Conservation (phyloP, 2,329 filamentous ascomycete genomes). For the Ramularia collo-cygni region DNA sequence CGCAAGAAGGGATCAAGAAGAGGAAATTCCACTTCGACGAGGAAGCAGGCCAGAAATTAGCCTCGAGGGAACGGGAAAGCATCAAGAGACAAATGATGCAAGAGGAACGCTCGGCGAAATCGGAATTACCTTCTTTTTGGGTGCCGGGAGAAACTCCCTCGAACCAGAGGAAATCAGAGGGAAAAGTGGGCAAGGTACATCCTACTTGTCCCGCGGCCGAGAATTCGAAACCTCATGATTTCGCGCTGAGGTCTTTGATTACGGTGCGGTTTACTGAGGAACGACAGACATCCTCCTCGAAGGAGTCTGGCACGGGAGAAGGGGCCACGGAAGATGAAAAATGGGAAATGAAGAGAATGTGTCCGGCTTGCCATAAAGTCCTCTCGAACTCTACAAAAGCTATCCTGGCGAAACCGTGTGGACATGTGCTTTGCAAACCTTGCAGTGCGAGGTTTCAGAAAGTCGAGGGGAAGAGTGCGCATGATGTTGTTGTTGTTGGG, state of each 20-base stretch:
- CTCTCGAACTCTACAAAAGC: conserved; percentile 78
- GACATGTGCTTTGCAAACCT: conserved; percentile 80
- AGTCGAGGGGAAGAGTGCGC: conserved; percentile 49
- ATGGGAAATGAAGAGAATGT: conserved; percentile 41
- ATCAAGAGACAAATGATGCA: conserved; percentile 58
- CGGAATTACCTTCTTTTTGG: conserved; percentile 86
- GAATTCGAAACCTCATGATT: conserved; percentile 59
- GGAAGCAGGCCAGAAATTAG: conserved; percentile 64
- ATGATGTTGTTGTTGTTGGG: no score
- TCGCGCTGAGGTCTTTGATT: conserved; percentile 72
- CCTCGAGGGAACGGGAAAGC: conserved; percentile 61
- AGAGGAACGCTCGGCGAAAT: conserved; percentile 56
- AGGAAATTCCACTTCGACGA: conserved; percentile 77
- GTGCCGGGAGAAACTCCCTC: conserved; percentile 74
- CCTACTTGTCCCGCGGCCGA: conserved; percentile 69
- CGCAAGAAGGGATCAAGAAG: no score
- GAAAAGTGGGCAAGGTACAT: conserved; percentile 47
- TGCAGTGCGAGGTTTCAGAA: conserved; percentile 81
- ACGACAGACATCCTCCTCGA: conserved; percentile 43
- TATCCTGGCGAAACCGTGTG: conserved; percentile 77
- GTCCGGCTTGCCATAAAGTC: conserved; percentile 78
- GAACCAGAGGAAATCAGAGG: conserved; percentile 40
- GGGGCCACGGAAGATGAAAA: no score
- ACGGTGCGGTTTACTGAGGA: conserved; percentile 72
- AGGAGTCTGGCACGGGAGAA: no score